These are phyloP conservation scores for Dorcoceras hygrometricum DNA, from an alignment of 257 asterid genomes.

Conservation along the genomic window DNA sequence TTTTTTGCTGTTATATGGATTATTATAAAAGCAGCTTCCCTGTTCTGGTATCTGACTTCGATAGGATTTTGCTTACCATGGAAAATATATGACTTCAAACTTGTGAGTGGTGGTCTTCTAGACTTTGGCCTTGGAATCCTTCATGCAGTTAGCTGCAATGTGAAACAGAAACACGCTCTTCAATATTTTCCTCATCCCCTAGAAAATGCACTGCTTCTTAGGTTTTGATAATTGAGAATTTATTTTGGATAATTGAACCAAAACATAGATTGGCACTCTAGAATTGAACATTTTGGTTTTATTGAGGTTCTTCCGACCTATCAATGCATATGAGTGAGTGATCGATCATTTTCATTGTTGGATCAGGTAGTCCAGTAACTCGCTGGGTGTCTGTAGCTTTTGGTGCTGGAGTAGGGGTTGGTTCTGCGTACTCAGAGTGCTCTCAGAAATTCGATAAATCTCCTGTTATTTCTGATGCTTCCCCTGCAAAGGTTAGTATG, in stretches of 20 bases:
- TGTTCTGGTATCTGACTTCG: background rate
- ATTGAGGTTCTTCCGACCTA: background rate
- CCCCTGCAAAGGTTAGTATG: slow-evolving; percentile 41
- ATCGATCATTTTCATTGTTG: slow-evolving; percentile 22
- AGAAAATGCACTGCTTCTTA: too few relatives aligned
- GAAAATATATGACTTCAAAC: background rate
- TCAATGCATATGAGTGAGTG: slow-evolving; percentile 11
- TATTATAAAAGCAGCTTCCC: background rate
- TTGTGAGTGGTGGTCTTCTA: background rate
- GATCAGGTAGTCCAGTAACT: slow-evolving; percentile 78
- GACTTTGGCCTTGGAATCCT: background rate
- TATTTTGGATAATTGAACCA: background rate
- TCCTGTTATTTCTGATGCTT: slow-evolving; percentile 2
- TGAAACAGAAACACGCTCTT: too few relatives aligned
- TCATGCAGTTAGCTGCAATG: too few relatives aligned
- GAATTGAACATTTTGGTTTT: background rate
- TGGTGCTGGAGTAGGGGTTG: slow-evolving; percentile 85
- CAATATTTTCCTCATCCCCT: slow-evolving; percentile 7
- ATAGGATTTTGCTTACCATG: background rate
- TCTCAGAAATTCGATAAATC: slow-evolving; percentile 19
- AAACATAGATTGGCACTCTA: background rate
- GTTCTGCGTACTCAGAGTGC: slow-evolving; percentile 75
- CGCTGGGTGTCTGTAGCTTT: slow-evolving; percentile 89
- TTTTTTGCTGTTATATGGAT: background rate
- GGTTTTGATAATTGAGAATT: background rate